These are phyloP conservation scores for Cercophora samala DNA, from an alignment of 495 filamentous ascomycete genomes.

Conservation along the genomic window DNA sequence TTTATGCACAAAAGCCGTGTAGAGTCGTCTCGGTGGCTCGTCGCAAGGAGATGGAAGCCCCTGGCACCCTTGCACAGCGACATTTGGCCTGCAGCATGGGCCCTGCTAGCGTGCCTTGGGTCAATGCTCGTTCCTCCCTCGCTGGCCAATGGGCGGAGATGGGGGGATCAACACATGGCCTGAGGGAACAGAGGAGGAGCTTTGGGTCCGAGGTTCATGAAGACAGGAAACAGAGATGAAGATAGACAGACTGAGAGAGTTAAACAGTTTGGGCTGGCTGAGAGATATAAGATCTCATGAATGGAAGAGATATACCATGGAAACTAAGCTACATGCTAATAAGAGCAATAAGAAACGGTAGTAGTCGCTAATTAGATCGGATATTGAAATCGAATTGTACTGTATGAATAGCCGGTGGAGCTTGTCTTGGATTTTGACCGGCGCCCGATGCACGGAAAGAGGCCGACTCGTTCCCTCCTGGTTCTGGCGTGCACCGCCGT, in stretches of 20 bases:
- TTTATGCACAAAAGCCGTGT: neutral
- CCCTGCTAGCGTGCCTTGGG: constrained; percentile 41
- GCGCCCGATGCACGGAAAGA: constrained; percentile 19
- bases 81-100: constrained; percentile 22
- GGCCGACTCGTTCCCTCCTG: constrained; percentile 27
- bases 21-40: neutral
- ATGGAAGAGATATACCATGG: neutral
- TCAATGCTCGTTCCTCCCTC: constrained; percentile 32
- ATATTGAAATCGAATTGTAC: neutral
- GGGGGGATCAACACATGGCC: constrained; percentile 2
- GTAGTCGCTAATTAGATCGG: neutral
- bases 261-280: neutral
- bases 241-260: neutral
- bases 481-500: constrained; percentile 28
- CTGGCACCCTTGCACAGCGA: constrained; percentile 19
- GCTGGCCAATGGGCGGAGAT: constrained; percentile 26
- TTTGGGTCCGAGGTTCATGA: neutral
- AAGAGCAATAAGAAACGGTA: neutral
- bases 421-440: constrained; percentile 29
- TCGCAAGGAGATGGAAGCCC: neutral
- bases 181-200: neutral
- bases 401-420: constrained; percentile 7
- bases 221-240: neutral
- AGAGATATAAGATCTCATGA: neutral
- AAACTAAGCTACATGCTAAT: neutral